Conservation (phyloP, 2,329 filamentous ascomycete species). For the Plenodomus tracheiphilus region DNA sequence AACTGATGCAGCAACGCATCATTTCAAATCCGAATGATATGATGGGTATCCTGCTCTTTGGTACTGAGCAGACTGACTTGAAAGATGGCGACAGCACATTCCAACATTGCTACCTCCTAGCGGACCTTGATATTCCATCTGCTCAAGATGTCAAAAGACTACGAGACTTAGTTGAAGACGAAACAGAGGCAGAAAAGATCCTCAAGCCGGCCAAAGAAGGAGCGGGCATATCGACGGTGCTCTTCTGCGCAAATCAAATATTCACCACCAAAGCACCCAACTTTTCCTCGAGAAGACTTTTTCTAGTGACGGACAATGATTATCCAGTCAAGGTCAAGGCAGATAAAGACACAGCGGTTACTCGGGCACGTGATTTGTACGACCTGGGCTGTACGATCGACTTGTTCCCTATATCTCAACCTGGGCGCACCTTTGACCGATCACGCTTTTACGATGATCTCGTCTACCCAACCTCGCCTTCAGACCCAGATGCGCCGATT, state of each 20-base stretch:
- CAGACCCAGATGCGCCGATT: conserved; percentile 68
- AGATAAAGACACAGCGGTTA: conserved; percentile 74
- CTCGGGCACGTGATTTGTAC: conserved; percentile 91
- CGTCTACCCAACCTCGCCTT: conserved; percentile 72
- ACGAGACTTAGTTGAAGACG: conserved; percentile 75
- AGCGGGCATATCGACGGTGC: conserved; percentile 81
- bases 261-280: conserved; percentile 95
- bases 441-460: conserved; percentile 95
- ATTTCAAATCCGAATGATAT: conserved; percentile 96
- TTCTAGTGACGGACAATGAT: conserved; percentile 94
- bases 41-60: conserved; percentile 93
- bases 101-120: conserved; percentile 89
- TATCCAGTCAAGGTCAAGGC: conserved; percentile 74
- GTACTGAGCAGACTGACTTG: conserved; percentile 72
- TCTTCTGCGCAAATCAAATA: conserved; percentile 95
- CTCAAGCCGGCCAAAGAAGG: conserved; percentile 70
- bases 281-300: conserved; percentile 89
- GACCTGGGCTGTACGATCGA: conserved; percentile 91
- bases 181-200: conserved; percentile 69
- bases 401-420: conserved; percentile 81
- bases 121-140: conserved; percentile 83
- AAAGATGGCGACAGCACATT: conserved; percentile 62
- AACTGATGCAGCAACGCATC: conserved; percentile 96
- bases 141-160: conserved; percentile 84
- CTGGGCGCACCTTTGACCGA: conserved; percentile 74